Evolutionary conservation across 352 stramenopile species (phyloP), one percentile per base, ranked within the genome.

Genomic region (Pythium coloratum): DNA sequence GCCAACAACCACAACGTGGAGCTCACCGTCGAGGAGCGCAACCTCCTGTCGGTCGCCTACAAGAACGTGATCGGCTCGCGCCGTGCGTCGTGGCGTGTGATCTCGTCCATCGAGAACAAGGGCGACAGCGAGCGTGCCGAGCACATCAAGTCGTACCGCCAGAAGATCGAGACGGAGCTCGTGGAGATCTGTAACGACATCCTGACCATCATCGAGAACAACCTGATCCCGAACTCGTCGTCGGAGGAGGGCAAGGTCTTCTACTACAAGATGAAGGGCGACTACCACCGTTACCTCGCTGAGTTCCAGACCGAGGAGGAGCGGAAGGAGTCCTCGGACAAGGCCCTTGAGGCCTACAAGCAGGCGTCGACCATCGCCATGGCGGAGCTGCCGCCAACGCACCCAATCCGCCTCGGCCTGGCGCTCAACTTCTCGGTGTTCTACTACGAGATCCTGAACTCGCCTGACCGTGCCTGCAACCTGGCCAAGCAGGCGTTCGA

Each of bases 191-290:
- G 96, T 78, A 97, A 98, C 67, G 95, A 99, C 71, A 99, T 99
- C 66, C 86, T 99, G 59, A 87, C 83, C 55, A 99, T 99, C 77
- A 99, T 99, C 59, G 94, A 99, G 72, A 95, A 98, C 65, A 95
- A 97, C 72, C 80, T 99, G 59, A 99, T 99, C 81, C 97, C 96
- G 62, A 98, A 99, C 86, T 98, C 91, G 62, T 96, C 91, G 18
- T 97, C 88, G 42, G 95, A 98, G 70, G 97, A 99, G 77, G 97
- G 95, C 78, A 99, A 99, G 86, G 97, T 99, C 14, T 99, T 99
- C 77, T 99, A 99, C 91, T 99, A 99, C 94, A 99, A 99, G 93
- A 99, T 99, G 96, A 99, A 99, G 89, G 97, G 97, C 59, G 97
- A 99, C 86, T 99, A 99, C 91, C 95, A 99, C 89, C 96, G 98